These are phyloP conservation scores for Naganishia randhawae DNA, from an alignment of 768 basidiomycete genomes.

Conservation along the genomic window DNA sequence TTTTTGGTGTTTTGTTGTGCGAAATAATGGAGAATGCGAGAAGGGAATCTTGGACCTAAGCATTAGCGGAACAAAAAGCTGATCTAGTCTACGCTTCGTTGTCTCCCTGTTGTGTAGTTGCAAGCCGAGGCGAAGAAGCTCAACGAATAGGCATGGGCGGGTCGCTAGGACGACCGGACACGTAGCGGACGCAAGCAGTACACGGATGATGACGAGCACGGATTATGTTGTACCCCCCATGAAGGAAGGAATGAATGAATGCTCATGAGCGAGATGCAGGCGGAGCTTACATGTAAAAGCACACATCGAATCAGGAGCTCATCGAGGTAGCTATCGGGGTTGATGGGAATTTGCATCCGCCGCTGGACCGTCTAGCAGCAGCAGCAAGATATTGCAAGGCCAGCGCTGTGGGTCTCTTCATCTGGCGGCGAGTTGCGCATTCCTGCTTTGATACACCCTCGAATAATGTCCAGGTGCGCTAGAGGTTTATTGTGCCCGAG, in stretches of 20 bases:
- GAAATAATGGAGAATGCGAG: too few relatives aligned
- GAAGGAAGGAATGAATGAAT: neutral
- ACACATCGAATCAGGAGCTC: too few relatives aligned
- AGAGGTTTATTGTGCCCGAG: neutral
- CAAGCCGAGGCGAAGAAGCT: constrained; percentile 1
- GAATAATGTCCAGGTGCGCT: neutral
- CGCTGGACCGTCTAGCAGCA: neutral
- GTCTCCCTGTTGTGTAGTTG: neutral
- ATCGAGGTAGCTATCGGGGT: too few relatives aligned
- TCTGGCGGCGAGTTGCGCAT: too few relatives aligned
- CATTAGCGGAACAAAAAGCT: too few relatives aligned
- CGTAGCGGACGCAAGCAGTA: neutral
- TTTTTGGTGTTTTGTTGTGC: too few relatives aligned
- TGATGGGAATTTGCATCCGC: neutral
- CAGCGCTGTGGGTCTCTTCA: too few relatives aligned
- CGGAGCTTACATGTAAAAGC: too few relatives aligned
- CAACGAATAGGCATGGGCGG: neutral
- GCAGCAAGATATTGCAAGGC: too few relatives aligned
- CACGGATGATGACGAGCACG: neutral
- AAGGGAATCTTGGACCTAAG: too few relatives aligned
- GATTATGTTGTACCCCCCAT: neutral
- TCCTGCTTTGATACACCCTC: neutral
- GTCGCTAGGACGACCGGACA: neutral
- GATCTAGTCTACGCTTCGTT: too few relatives aligned
- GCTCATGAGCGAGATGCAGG: neutral